A percentile compares a stretch with the other conserved stretches of the same genome.
Evolutionary conservation across 2,329 filamentous ascomycete species (phyloP).

Genomic region (Sclerotinia spermophila): DNA sequence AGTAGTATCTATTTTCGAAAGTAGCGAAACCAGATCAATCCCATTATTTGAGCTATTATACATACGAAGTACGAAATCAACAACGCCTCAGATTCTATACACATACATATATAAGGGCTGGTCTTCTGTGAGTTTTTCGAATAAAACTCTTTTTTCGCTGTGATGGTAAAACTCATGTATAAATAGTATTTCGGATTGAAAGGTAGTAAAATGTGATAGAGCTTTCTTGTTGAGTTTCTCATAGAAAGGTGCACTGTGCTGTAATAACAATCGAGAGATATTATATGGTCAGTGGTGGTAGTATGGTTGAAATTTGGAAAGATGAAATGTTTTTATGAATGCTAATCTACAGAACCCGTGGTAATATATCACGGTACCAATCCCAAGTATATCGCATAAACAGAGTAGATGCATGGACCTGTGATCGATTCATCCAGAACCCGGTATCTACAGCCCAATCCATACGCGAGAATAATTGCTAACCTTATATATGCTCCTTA

Average conservation of each 20-base stretch:
- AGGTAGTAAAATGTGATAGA: background rate
- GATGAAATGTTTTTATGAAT: too few species aligned
- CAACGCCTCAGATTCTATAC: fast-evolving
- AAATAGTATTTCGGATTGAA: background rate
- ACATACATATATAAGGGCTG: background rate
- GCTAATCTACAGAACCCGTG: background rate
- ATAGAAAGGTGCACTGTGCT: background rate
- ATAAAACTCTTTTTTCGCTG: background rate
- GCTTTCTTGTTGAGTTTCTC: background rate
- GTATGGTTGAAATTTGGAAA: too few species aligned
- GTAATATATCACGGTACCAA: background rate
- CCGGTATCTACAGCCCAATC: too few species aligned
- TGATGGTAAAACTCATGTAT: background rate
- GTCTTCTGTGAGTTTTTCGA: fast-evolving
- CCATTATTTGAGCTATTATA: background rate
- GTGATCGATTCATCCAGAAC: background rate
- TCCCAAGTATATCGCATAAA: background rate
- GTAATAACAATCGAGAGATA: background rate
- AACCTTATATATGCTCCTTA: too few species aligned
- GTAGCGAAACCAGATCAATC: too few species aligned
- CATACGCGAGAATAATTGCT: too few species aligned
- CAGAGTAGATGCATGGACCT: background rate
- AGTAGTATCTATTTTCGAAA: background rate
- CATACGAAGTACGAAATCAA: too few species aligned
- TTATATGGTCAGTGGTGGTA: background rate